Conservation (phyloP, 495 filamentous ascomycete species). For the Talaromyces wortmannii region DNA sequence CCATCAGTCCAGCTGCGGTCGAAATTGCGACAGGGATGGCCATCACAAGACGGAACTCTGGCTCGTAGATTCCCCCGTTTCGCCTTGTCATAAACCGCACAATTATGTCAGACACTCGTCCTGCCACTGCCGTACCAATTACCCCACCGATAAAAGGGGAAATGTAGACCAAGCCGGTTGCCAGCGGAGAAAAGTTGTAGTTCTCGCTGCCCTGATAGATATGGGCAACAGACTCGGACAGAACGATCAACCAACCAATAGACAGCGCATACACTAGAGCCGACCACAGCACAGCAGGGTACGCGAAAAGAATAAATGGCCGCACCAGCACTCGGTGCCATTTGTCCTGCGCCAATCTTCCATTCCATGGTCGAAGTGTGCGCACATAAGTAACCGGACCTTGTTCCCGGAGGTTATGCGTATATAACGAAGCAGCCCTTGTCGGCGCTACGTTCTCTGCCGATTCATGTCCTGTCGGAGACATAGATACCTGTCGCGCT, state of each 20-base stretch:
- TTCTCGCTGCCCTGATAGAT: slow-evolving; percentile 60
- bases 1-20: slow-evolving; percentile 83
- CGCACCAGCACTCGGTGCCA: slow-evolving; percentile 72
- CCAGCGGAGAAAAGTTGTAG: slow-evolving; percentile 75
- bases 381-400: slow-evolving; percentile 63
- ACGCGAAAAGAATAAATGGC: slow-evolving; percentile 79
- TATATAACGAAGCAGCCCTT: slow-evolving; percentile 41
- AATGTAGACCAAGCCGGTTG: slow-evolving; percentile 82
- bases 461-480: neutral
- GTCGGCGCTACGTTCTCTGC: slow-evolving; percentile 8
- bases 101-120: slow-evolving; percentile 80
- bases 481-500: neutral
- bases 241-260: slow-evolving; percentile 92
- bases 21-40: slow-evolving; percentile 70
- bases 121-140: slow-evolving; percentile 84
- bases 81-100: slow-evolving; percentile 69
- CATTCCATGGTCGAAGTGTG: slow-evolving; percentile 67
- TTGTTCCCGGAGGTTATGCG: slow-evolving; percentile 47
- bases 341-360: slow-evolving; percentile 66
- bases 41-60: slow-evolving; percentile 93
- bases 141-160: slow-evolving; percentile 85
- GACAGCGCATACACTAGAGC: slow-evolving; percentile 79
- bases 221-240: slow-evolving; percentile 77
- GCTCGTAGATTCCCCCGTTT: slow-evolving; percentile 94
- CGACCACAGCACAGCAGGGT: slow-evolving; percentile 89